phyloP scores from a whole-genome alignment of 768 basidiomycete genomes.

The Suillus subalutaceus region DNA sequence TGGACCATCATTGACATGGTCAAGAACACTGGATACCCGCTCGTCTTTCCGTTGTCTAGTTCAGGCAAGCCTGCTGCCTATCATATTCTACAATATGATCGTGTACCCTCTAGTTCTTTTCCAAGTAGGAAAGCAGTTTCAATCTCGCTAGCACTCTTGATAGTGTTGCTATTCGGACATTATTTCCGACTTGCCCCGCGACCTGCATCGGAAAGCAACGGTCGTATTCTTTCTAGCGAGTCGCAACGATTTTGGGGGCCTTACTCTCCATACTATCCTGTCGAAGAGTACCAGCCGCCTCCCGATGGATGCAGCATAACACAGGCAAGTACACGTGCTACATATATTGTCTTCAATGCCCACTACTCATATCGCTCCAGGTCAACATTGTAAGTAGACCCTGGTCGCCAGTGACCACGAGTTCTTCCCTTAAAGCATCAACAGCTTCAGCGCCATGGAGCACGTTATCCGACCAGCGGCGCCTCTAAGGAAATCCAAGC shows the following conservation, averaged over 20 bases:
- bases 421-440: conserved; percentile 11
- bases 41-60: not conserved
- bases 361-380: conserved; percentile 11
- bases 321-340: not conserved
- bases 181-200: not conserved
- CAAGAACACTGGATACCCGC: not conserved
- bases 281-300: not conserved
- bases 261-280: conserved; percentile 1
- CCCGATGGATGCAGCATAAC: not conserved
- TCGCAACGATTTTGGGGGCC: conserved; percentile 1
- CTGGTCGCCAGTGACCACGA: not conserved
- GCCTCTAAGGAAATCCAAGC: conserved; percentile 44
- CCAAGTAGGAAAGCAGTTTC: not conserved
- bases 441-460: conserved; percentile 81
- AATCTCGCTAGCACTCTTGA: not conserved
- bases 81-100: too few relatives aligned
- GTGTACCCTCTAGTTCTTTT: not conserved
- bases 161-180: not conserved
- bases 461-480: conserved; percentile 69
- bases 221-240: not conserved
- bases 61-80: not conserved
- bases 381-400: conserved; percentile 32
- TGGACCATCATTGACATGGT: not conserved
- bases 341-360: not conserved
- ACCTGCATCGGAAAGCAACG: not conserved